Evolutionary conservation across 768 basidiomycete species (phyloP).

Genomic region (Suillus paluster): DNA sequence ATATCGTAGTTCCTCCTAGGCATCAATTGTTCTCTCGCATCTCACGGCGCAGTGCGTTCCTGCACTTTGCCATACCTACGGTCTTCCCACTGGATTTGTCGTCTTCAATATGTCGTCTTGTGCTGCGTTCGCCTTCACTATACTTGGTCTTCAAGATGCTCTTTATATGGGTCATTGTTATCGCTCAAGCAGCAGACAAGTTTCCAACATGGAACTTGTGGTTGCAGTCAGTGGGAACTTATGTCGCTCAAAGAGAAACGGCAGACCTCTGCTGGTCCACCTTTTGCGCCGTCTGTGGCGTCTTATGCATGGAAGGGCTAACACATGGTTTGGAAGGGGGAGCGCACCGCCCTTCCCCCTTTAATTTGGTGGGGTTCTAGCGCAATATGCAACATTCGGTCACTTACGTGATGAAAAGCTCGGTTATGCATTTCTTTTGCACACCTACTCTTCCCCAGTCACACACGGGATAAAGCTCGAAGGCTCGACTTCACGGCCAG

Average conservation of each 20-base stretch:
- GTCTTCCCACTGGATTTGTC: conserved; percentile 71
- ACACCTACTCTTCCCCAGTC: conserved; percentile 71
- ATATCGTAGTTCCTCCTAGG: conserved; percentile 73
- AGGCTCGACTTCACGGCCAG: conserved; percentile 63
- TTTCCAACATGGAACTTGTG: conserved; percentile 40
- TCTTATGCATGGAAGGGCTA: conserved; percentile 67
- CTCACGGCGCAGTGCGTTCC: conserved; percentile 26
- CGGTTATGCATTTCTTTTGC: conserved; percentile 76
- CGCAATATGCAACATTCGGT: conserved; percentile 13
- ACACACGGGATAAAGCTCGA: conserved; percentile 50
- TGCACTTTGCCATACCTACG: conserved; percentile 35
- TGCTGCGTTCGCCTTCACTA: conserved; percentile 65
- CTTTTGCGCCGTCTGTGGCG: conserved; percentile 67
- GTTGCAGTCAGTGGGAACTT: conserved; percentile 44
- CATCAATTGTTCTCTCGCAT: conserved; percentile 29
- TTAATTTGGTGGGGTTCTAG: conserved; percentile 63
- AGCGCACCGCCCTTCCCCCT: conserved; percentile 60
- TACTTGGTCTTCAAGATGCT: conserved; percentile 63
- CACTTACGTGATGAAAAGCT: conserved; percentile 46
- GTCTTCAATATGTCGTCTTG: conserved; percentile 58
- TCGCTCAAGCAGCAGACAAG: conserved; percentile 57
- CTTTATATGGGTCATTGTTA: conserved; percentile 58
- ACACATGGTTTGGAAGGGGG: conserved; percentile 71
- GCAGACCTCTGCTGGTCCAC: conserved; percentile 73
- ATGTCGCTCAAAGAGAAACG: conserved; percentile 58